These are phyloP conservation scores for Geotrichum armillariae DNA, from an alignment of 1,139 yeast species.

Conservation along the genomic window DNA sequence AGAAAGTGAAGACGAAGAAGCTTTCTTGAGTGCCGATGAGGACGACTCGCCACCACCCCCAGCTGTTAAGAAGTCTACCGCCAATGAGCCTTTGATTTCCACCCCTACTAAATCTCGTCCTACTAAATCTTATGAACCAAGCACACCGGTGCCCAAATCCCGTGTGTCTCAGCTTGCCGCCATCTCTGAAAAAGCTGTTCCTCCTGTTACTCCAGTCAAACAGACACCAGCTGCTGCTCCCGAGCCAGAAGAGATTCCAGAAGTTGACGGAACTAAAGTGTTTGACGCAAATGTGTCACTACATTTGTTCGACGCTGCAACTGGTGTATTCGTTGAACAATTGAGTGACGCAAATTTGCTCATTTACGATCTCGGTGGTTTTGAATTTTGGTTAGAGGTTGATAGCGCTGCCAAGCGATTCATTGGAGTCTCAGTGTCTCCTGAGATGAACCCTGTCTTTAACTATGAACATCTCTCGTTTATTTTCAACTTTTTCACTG, in stretches of 20 bases:
- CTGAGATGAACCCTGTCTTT: conserved; percentile 64
- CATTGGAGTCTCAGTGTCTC: conserved; percentile 49
- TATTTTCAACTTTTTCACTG: conserved; percentile 59
- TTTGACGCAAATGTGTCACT: conserved; percentile 42
- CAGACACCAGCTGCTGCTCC: conserved; percentile 4
- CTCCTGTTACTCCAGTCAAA: conserved; percentile 11
- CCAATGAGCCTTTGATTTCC: neutral
- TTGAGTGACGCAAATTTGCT: conserved; percentile 39
- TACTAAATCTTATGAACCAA: neutral
- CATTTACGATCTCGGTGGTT: conserved; percentile 52
- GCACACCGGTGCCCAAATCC: neutral
- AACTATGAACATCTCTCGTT: conserved; percentile 59
- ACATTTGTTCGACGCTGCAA: conserved; percentile 56
- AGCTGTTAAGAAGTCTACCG: neutral
- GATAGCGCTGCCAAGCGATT: conserved; percentile 34
- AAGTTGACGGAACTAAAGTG: conserved; percentile 8
- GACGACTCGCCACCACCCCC: neutral
- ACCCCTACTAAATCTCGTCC: neutral
- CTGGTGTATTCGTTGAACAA: conserved; percentile 52
- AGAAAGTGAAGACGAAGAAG: conserved; percentile 1
- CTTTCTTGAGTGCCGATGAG: conserved; percentile 5
- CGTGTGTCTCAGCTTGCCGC: conserved; percentile 4
- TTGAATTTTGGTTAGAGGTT: conserved; percentile 55
- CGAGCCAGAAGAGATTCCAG: conserved; percentile 18
- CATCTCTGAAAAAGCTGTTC: neutral